Base-by-base conservation (phyloP, 1,284 basidiomycete species). In the Naganishia cerealis region DNA sequence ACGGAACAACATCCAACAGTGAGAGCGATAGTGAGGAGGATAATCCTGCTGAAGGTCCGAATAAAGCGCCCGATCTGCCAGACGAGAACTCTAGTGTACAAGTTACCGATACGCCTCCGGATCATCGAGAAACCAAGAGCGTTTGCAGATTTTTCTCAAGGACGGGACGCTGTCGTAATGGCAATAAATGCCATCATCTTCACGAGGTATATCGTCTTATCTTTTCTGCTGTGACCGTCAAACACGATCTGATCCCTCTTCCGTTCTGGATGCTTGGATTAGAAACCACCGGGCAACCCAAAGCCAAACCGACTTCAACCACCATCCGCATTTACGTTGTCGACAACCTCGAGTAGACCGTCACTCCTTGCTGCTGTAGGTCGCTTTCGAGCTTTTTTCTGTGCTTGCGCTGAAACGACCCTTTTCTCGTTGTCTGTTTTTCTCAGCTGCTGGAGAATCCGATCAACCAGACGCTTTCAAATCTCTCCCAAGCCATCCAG, bases 401-500 rank as follows among this genome's bases (percentile, higher is more conserved):
- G 18, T 43, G 29, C 6, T 6, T 53, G 12, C 46, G 15, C 21
- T 43, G 38, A 57, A 24, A 36, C 65, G 7, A 24, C n/a, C 46
- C 46, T 50, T 50, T 15, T 42, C 40, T 42, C n/a, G 21, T 50
- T 13, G 40, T 7, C 29, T n/a, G n/a, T 6, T 24, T 13, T n/a
- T 66, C 70, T 12, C 73, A 92, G 88, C 81, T 96, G n/a, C 84
- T 98, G 7, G 83, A 89, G 24, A 90, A 89, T 13, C 94, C 98
- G 75, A 93, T 97, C 59, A 87, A 88, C 36, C 86, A 92, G 75
- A 94, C 95, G 0, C 85, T 96, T 5, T 92, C 91, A 2, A 94
- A 96, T 78, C 83, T 98, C 1, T 92, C 93, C 0, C 95, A 98
- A 79, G 91, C 91, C 2, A 91, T 98, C 74, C 88, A 87, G 40